Evolutionary conservation across 345 rosid species (phyloP).

Genomic region (Limnanthes douglasii): DNA sequence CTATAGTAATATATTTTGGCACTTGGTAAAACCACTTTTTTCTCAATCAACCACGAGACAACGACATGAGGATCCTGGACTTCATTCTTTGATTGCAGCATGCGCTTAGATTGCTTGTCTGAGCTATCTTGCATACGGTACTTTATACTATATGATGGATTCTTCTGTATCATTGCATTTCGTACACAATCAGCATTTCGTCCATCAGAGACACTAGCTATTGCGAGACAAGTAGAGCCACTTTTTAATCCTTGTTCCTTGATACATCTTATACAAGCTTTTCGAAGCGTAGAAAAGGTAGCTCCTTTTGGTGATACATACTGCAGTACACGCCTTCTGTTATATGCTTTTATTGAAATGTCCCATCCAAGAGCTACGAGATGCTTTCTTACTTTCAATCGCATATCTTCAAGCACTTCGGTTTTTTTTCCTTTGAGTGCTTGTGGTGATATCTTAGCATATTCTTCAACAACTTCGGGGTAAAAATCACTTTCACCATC

Average conservation of each 20-base stretch:
- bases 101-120: background rate
- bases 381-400: slow-evolving; percentile 8
- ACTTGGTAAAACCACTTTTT: slow-evolving; percentile 11
- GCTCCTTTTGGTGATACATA: slow-evolving; percentile 8
- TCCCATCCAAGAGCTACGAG: slow-evolving; percentile 14
- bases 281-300: slow-evolving; percentile 6
- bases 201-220: background rate
- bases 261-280: slow-evolving; percentile 6
- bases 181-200: background rate
- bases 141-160: background rate
- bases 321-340: slow-evolving; percentile 4
- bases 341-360: background rate
- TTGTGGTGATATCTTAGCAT: background rate
- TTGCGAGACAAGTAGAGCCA: no score
- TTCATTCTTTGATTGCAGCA: background rate
- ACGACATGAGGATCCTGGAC: slow-evolving; percentile 11
- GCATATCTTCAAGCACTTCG: background rate
- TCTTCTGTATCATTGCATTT: background rate
- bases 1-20: slow-evolving; percentile 18
- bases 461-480: slow-evolving; percentile 3
- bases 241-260: background rate
- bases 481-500: background rate
- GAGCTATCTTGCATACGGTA: background rate
- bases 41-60: slow-evolving; percentile 32
- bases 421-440: background rate